Conservation (phyloP, 192 early-diverging fungal species). For the Coemansia javaensis region DNA sequence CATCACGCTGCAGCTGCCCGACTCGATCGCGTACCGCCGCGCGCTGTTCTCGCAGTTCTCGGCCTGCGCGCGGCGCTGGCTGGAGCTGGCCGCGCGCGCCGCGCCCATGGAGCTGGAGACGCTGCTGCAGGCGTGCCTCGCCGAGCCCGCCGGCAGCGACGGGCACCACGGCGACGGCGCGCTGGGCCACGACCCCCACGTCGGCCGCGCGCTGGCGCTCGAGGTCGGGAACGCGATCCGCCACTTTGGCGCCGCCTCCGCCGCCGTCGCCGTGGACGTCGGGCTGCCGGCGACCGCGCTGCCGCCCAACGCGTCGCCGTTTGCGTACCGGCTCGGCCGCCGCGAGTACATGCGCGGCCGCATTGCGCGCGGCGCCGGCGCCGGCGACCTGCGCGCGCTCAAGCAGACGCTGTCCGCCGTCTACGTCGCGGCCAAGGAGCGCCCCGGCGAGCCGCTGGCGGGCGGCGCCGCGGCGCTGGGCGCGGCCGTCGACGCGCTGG, state of each 20-base stretch:
- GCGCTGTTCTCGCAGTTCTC: constrained; percentile 58
- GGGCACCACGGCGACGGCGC: constrained; percentile 56
- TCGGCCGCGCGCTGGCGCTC: constrained; percentile 68
- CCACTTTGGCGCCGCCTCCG: constrained; percentile 8
- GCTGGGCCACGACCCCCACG: constrained; percentile 56
- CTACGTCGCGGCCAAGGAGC: constrained; percentile 20
- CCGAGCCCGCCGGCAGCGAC: too few species aligned
- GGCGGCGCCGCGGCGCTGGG: constrained; percentile 8
- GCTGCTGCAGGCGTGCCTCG: constrained; percentile 64
- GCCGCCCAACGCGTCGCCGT: constrained; percentile 39
- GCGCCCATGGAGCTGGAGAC: constrained; percentile 69
- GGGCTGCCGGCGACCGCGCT: constrained; percentile 1
- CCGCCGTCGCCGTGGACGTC: not conserved
- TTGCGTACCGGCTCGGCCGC: constrained; percentile 27
- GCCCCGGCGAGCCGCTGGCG: constrained; percentile 16
- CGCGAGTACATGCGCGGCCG: constrained; percentile 38
- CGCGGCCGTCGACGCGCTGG: constrained; percentile 14
- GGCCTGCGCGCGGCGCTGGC: constrained; percentile 63
- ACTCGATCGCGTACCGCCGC: constrained; percentile 68
- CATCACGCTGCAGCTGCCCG: constrained; percentile 65
- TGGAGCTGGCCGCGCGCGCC: constrained; percentile 55
- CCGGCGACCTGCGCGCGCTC: constrained; percentile 19
- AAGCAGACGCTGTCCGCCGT: constrained; percentile 29
- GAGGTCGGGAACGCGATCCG: constrained; percentile 51
- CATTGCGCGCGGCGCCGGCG: constrained; percentile 14